These are phyloP conservation scores for Aureobasidium sp. DNA, from an alignment of 2,329 filamentous ascomycete species.

Conservation along the genomic window DNA sequence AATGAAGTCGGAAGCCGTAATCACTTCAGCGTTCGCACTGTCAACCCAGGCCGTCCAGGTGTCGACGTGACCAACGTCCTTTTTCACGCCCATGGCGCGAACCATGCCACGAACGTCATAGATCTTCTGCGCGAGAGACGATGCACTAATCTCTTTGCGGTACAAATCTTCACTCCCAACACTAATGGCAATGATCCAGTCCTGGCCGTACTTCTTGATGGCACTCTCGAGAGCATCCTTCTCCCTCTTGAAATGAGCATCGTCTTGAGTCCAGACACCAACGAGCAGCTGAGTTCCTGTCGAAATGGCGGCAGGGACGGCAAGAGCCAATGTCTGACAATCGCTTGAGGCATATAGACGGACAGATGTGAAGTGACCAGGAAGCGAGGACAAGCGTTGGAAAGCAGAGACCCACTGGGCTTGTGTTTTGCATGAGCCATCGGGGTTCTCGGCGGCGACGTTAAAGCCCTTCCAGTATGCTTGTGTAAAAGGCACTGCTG, in stretches of 20 bases:
- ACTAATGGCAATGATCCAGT: slow-evolving; percentile 55
- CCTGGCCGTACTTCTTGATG: slow-evolving; percentile 45
- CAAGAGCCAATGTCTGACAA: slow-evolving; percentile 41
- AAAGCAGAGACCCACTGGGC: slow-evolving; percentile 30
- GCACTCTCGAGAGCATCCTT: slow-evolving; percentile 51
- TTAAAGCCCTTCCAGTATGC: slow-evolving; percentile 38
- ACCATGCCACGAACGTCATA: slow-evolving; percentile 47
- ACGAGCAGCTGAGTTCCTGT: slow-evolving; percentile 55
- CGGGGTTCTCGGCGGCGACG: slow-evolving; percentile 30
- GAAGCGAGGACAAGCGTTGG: slow-evolving; percentile 31
- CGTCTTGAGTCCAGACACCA: slow-evolving; percentile 49
- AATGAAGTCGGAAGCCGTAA: slow-evolving; percentile 56
- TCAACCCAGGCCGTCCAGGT: slow-evolving; percentile 54
- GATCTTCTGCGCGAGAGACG: slow-evolving; percentile 36
- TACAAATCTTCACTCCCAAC: slow-evolving; percentile 63
- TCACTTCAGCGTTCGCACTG: slow-evolving; percentile 49
- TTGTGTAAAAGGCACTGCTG: slow-evolving; percentile 22
- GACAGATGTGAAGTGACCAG: slow-evolving; percentile 50
- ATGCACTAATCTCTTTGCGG: slow-evolving; percentile 39
- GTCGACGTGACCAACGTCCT: slow-evolving; percentile 57
- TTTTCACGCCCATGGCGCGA: slow-evolving; percentile 36
- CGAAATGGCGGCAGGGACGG: slow-evolving; percentile 50
- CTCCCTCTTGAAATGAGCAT: slow-evolving; percentile 49
- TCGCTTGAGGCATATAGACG: slow-evolving; percentile 58
- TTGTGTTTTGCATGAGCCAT: slow-evolving; percentile 32